Evolutionary conservation across 2,329 filamentous ascomycete genomes (phyloP).

Genomic region (Pyricularia grisea): DNA sequence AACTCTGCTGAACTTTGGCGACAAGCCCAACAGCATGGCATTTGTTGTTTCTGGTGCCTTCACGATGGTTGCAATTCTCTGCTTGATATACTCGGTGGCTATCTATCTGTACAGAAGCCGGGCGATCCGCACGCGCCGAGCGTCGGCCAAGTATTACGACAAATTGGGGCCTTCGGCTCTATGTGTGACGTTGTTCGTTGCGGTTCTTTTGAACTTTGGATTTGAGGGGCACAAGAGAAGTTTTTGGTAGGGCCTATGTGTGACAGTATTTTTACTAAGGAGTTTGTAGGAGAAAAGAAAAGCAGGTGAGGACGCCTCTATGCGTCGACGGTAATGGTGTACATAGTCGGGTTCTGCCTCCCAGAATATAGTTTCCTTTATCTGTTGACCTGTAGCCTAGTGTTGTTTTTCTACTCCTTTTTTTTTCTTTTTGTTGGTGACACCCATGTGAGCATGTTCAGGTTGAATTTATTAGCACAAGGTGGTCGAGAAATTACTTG

Average conservation of each 20-base stretch:
- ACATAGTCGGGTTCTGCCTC: not conserved
- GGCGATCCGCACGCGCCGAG: slow-evolving; percentile 73
- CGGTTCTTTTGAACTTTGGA: slow-evolving; percentile 71
- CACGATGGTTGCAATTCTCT: slow-evolving; percentile 67
- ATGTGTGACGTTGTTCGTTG: slow-evolving; percentile 62
- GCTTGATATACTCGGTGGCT: slow-evolving; percentile 73
- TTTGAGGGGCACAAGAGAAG: slow-evolving; percentile 58
- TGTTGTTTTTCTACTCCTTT: not conserved
- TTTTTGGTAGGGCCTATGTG: slow-evolving; percentile 31
- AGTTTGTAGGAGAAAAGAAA: not conserved
- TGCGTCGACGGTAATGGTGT: not conserved
- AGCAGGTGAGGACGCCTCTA: not conserved
- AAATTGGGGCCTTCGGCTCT: slow-evolving; percentile 73
- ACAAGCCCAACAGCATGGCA: slow-evolving; percentile 43
- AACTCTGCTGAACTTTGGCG: slow-evolving; percentile 73
- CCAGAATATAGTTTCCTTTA: not conserved
- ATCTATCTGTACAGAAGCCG: slow-evolving; percentile 84
- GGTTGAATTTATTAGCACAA: too few species aligned
- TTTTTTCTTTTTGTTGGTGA: not conserved
- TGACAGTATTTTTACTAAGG: not conserved
- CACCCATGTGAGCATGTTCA: too few species aligned
- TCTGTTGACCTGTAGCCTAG: not conserved
- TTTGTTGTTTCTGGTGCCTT: slow-evolving; percentile 69
- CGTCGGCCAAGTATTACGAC: slow-evolving; percentile 81
- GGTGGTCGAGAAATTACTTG: too few species aligned